Evolutionary conservation across 371 early-diverging fungal species (phyloP).

Genomic region (Zopfochytrium polystomum): DNA sequence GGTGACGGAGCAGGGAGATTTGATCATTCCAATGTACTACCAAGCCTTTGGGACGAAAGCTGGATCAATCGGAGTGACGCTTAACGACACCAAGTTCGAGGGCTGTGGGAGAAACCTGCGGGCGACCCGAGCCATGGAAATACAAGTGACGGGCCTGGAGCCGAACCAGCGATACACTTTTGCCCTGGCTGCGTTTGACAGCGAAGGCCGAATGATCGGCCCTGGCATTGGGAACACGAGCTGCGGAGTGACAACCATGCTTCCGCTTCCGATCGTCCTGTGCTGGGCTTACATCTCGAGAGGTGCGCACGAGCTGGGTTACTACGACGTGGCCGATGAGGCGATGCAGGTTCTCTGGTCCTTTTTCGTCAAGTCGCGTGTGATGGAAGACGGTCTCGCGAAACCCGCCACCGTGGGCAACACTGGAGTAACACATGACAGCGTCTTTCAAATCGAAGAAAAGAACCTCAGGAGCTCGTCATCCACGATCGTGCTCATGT

Average conservation of each 20-base stretch:
- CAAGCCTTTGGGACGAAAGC: conserved; percentile 20
- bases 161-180: conserved; percentile 31
- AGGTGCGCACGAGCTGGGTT: conserved; percentile 23
- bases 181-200: conserved; percentile 30
- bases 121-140: conserved; percentile 14
- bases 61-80: conserved; percentile 7
- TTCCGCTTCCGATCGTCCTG: conserved; percentile 35
- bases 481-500: conserved; percentile 19
- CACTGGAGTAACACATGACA: conserved; percentile 23
- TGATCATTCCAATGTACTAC: conserved; percentile 23
- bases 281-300: conserved; percentile 33
- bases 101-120: conserved; percentile 25
- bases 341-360: conserved; percentile 14
- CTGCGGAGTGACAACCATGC: conserved; percentile 24
- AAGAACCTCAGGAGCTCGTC: conserved; percentile 17
- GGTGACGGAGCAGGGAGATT: conserved; percentile 10
- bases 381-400: conserved; percentile 8
- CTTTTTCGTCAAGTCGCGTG: conserved; percentile 29
- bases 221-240: conserved; percentile 25
- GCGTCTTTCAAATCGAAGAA: conserved; percentile 24
- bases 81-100: conserved; percentile 24
- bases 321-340: conserved; percentile 29
- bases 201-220: conserved; percentile 29
- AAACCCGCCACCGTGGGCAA: background rate
- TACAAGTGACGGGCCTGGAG: conserved; percentile 29